phyloP scores from a whole-genome alignment of 352 stramenopile genomes.

The Pythium chondricola region DNA sequence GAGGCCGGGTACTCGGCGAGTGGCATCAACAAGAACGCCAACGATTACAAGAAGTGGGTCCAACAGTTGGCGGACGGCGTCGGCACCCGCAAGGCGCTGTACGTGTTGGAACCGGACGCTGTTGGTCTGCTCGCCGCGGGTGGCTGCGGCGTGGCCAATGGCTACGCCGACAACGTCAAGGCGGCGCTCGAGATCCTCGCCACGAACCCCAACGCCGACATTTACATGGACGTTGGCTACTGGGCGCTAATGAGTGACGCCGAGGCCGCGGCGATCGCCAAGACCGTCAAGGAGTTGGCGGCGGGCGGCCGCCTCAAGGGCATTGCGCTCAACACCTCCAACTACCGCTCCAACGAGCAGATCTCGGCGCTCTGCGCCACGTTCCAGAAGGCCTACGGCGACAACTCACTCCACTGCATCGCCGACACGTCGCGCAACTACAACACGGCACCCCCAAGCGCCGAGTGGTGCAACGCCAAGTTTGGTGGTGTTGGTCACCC shows the following conservation, averaged over 20 bases:
- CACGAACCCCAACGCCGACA: constrained; percentile 54
- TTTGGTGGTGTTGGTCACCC: constrained; percentile 45
- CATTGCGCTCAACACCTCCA: constrained; percentile 74
- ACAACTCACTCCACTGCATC: constrained; percentile 38
- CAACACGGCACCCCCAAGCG: constrained; percentile 27
- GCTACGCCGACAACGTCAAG: constrained; percentile 48
- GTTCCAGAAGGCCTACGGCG: constrained; percentile 48
- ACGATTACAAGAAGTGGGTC: constrained; percentile 44
- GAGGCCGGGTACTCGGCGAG: constrained; percentile 39
- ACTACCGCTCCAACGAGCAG: constrained; percentile 55
- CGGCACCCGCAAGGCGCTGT: constrained; percentile 52
- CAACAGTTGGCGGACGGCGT: constrained; percentile 31
- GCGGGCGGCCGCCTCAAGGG: constrained; percentile 34
- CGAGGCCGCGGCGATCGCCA: constrained; percentile 21
- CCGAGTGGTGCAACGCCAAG: constrained; percentile 72
- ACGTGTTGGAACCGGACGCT: constrained; percentile 64
- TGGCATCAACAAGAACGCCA: constrained; percentile 31
- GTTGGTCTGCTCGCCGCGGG: constrained; percentile 44
- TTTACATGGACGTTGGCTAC: constrained; percentile 70
- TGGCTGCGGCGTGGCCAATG: constrained; percentile 21
- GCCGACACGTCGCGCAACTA: constrained; percentile 64
- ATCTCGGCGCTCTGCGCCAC: constrained; percentile 41
- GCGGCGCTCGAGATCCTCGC: constrained; percentile 38
- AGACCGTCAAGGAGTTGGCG: constrained; percentile 34
- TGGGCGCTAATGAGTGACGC: constrained; percentile 39